Evolutionary conservation across 2,329 filamentous ascomycete genomes (phyloP).

Genomic region (Thielaviopsis ethacetica): DNA sequence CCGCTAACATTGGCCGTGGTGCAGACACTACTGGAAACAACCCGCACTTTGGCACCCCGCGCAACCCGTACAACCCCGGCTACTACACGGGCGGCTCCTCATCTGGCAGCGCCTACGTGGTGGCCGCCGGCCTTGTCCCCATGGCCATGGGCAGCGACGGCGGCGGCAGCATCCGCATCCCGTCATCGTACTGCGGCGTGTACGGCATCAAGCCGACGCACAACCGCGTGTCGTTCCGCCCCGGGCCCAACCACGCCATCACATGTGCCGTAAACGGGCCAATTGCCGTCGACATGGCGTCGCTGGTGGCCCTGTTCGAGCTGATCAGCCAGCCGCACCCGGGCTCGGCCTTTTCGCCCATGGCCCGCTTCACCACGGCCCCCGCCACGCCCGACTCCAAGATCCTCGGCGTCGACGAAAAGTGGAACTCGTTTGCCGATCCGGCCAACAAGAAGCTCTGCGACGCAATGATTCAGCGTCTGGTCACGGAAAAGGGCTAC

Average conservation of each 20-base stretch:
- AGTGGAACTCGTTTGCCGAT: constrained; percentile 40
- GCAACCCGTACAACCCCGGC: constrained; percentile 53
- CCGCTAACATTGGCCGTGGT: background rate
- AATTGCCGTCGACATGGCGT: constrained; percentile 48
- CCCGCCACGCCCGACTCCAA: constrained; percentile 21
- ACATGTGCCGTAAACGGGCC: constrained; percentile 52
- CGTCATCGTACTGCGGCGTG: constrained; percentile 53
- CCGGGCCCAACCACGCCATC: constrained; percentile 39
- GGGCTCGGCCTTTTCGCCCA: constrained; percentile 33
- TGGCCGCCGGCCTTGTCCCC: constrained; percentile 53
- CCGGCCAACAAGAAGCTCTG: constrained; percentile 27
- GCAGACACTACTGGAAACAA: constrained; percentile 61
- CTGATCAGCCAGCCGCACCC: constrained; percentile 49
- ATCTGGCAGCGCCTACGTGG: constrained; percentile 54
- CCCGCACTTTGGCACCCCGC: constrained; percentile 53
- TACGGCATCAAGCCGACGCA: constrained; percentile 61
- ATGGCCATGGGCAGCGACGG: constrained; percentile 58
- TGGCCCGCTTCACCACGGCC: constrained; percentile 17
- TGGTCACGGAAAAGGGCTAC: constrained; percentile 37
- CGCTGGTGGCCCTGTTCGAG: constrained; percentile 48
- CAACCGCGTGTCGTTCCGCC: constrained; percentile 45
- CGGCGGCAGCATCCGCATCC: constrained; percentile 59
- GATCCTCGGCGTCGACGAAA: constrained; percentile 44
- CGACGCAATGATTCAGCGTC: constrained; percentile 30
- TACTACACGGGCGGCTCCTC: constrained; percentile 71